A percentile compares a stretch with the other conserved stretches of the same genome.
phyloP scores from a whole-genome alignment of 176 grass and related monocot species.

The Dendrocalamus sinicus region DNA sequence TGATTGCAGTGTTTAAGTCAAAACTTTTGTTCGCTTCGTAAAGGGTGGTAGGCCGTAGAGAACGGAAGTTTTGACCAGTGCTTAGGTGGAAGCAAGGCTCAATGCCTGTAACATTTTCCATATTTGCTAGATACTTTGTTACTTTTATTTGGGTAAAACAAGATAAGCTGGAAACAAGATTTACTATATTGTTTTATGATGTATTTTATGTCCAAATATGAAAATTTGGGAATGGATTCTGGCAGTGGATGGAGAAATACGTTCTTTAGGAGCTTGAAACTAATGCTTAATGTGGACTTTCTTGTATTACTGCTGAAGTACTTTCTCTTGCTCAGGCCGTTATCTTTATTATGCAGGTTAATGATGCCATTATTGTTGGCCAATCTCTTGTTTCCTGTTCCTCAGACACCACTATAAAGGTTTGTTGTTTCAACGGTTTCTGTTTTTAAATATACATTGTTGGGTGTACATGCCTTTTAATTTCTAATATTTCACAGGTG shows the following conservation, averaged over 20 bases:
- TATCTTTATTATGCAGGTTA: slow-evolving; percentile 67
- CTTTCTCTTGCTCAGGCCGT: slow-evolving; percentile 9
- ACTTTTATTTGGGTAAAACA: slow-evolving; percentile 22
- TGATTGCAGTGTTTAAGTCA: slow-evolving; percentile 3
- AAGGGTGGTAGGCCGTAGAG: background rate
- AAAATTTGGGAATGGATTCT: background rate
- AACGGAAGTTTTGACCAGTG: background rate
- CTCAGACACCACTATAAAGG: slow-evolving; percentile 95
- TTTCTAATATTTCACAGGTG: slow-evolving; percentile 54
- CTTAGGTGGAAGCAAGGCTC: background rate
- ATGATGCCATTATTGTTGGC: slow-evolving; percentile 85
- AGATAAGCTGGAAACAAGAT: background rate
- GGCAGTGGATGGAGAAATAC: slow-evolving; percentile 22
- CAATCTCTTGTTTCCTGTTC: slow-evolving; percentile 95
- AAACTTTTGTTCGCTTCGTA: background rate
- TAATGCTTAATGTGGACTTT: slow-evolving; percentile 24
- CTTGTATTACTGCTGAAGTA: background rate
- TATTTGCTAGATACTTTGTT: slow-evolving; percentile 16
- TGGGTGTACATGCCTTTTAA: background rate
- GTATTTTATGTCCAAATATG: background rate
- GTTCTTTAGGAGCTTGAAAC: background rate
- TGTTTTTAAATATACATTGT: slow-evolving; percentile 24
- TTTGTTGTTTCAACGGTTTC: slow-evolving; percentile 39
- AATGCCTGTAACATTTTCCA: slow-evolving; percentile 1
- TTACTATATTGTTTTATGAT: background rate